Base-by-base conservation (phyloP, 176 grass and related monocot genomes). In the Cocos nucifera region DNA sequence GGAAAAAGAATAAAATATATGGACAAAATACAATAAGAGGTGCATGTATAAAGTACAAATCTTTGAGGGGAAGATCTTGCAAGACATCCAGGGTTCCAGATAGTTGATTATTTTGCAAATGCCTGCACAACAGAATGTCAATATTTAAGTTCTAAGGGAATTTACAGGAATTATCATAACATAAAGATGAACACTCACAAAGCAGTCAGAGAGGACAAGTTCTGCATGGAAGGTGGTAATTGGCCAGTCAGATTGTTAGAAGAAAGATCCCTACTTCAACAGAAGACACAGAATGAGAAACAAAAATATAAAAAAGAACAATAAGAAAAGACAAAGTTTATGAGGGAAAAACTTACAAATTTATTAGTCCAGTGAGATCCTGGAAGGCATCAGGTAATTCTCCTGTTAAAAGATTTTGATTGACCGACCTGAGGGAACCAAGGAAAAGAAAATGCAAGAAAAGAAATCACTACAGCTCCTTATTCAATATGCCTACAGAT, bases 1-100 rank as follows among this genome's bases (percentile, higher is more conserved):
- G 35, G 12, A 44, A 44, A 30, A 12, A 44, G 35, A 44, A 44
- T 44, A 44, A 12, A 44, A 44, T 44, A 44, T 44, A 44, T 44
- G 6, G 2, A 44, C 35, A 44, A 44, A 12, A 14, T 44, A 12
- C 44, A 83, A 32, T 52, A 19, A 75, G 67, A 53, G 68, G 24
- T 56, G 57, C 24, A 55, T 68, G 15, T 24, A 77, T 69, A 58
- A 75, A 61, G 53, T 97, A 97, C 92, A 97, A 80, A 82, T 97
- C 84, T 88, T 82, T 77, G 55, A 97, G 76, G 49, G 92, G 73
- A 44, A 97, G 92, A 81, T 85, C 74, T 80, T 91, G 73, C 87
- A 97, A 83, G 23, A 88, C 78, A 73, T 82, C 60, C 35, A 97
- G 92, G 20, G 69, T 85, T 3, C 92, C 87, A 57, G 80, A 80